Evolutionary conservation across 2,329 filamentous ascomycete species (phyloP).

Genomic region (Aspergillus udagawae): DNA sequence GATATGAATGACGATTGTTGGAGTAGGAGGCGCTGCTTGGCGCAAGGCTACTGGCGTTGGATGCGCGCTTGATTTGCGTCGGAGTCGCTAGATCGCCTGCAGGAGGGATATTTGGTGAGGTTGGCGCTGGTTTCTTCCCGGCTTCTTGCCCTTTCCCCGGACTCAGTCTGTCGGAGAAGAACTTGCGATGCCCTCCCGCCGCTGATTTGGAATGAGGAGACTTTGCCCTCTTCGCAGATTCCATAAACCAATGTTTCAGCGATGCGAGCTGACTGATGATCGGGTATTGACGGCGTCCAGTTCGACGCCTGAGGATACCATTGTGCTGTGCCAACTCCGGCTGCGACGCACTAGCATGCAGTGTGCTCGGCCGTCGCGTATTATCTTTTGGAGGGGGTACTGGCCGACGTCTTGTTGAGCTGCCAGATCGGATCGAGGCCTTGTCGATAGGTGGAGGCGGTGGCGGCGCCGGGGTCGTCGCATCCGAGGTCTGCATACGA

Average conservation of each 20-base stretch:
- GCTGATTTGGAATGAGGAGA: constrained; percentile 46
- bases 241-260: constrained; percentile 70
- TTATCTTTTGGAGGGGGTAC: constrained; percentile 84
- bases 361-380: constrained; percentile 72
- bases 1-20: constrained; percentile 40
- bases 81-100: constrained; percentile 30
- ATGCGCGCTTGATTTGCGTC: constrained; percentile 38
- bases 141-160: constrained; percentile 37
- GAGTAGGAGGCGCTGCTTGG: constrained; percentile 41
- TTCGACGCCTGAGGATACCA: constrained; percentile 52
- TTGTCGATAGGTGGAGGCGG: constrained; percentile 66
- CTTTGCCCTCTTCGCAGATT: constrained; percentile 60
- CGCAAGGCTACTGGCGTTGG: constrained; percentile 39
- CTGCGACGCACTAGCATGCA: constrained; percentile 75
- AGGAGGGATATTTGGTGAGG: constrained; percentile 21
- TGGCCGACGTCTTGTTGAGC: constrained; percentile 73
- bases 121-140: constrained; percentile 22
- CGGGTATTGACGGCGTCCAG: constrained; percentile 55
- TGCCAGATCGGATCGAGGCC: constrained; percentile 64
- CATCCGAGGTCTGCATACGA: constrained; percentile 30
- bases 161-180: constrained; percentile 36
- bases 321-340: constrained; percentile 58
- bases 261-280: constrained; percentile 64
- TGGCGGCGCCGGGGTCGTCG: constrained; percentile 49
- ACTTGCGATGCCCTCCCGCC: constrained; percentile 32